Conservation (phyloP, 306 rosid genomes). For the Vigna nakashimae region DNA sequence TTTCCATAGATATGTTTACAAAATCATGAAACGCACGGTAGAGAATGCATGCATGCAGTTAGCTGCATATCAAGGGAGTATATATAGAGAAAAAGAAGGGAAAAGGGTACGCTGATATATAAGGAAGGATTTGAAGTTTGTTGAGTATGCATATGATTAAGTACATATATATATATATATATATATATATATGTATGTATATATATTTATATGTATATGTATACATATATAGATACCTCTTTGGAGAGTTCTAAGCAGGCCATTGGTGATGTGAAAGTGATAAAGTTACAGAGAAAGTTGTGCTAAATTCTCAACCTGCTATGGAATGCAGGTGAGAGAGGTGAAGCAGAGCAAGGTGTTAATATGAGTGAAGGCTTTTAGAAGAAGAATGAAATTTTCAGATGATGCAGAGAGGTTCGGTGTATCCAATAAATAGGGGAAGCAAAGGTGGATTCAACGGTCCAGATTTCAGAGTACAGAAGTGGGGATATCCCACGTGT, state of each 20-base stretch:
- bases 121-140: not conserved
- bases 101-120: not conserved
- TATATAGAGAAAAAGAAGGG: not conserved
- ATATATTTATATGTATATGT: too few species aligned
- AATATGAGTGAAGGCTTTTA: conserved; percentile 31
- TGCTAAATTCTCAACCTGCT: conserved; percentile 15
- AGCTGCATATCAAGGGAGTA: not conserved
- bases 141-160: too few species aligned
- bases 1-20: not conserved
- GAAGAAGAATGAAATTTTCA: conserved; percentile 41
- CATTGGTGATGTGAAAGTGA: conserved; percentile 52
- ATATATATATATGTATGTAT: too few species aligned
- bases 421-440: conserved; percentile 64
- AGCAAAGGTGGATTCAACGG: conserved; percentile 57
- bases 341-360: conserved; percentile 35
- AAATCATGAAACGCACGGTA: not conserved
- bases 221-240: conserved; percentile 51
- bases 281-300: not conserved
- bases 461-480: conserved; percentile 52
- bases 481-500: conserved; percentile 63
- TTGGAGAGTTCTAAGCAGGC: conserved; percentile 61
- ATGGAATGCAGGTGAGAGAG: conserved; percentile 26
- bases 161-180: not conserved
- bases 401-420: conserved; percentile 50
- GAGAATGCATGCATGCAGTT: not conserved